Base-by-base conservation (phyloP, 1,284 basidiomycete species). In the Tilletia horrida region DNA sequence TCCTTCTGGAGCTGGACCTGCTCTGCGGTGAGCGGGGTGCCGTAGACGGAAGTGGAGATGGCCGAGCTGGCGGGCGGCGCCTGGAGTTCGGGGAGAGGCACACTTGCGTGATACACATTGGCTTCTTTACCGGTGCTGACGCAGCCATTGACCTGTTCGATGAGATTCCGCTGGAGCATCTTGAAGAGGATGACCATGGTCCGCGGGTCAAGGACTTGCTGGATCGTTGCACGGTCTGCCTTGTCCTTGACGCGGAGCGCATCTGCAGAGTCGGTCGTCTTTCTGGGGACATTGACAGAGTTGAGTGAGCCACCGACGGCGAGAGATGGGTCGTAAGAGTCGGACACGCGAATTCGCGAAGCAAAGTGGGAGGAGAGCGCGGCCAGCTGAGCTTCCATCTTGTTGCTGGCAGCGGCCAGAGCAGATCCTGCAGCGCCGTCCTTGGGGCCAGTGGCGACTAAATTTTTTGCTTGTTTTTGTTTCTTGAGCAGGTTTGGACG, bases 121-220 rank as follows among this genome's bases (percentile, higher is more conserved):
- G 78, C 80, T 64, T 81, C 80, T 55, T 81, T 81, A 11, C 80
- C 80, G 0, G 80, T 81, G 27, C 73, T 76, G 3, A 81, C 68
- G 45, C 76, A 76, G 16, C 80, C 80, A 50, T 81, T 77, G 55
- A 81, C 71, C 31, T 66, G 61, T 42, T 72, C 73, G 16, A 81
- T 67, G 8, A 80, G 67, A 8, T 73, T 75, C 9, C 77, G 69
- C 27, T 75, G 71, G 45, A 81, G 71, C 77, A 81, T 78, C 71
- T 81, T 81, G 73, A 76, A 80, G 18, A 81, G 69, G 42, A 81
- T 80, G 47, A 79, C 48, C 65, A 80, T 68, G 64, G 80, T 81
- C 21, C 80, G 73, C 7, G 80, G 79, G 61, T 81, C 80, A 31
- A 81, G 71, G 16, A 81, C 80, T 43, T 77, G 76, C 67, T 81